Percentiles rank a stretch among this genome's conserved stretches.
Evolutionary conservation across 2,329 filamentous ascomycete species (phyloP).

Genomic region (Alternaria metachromatica): DNA sequence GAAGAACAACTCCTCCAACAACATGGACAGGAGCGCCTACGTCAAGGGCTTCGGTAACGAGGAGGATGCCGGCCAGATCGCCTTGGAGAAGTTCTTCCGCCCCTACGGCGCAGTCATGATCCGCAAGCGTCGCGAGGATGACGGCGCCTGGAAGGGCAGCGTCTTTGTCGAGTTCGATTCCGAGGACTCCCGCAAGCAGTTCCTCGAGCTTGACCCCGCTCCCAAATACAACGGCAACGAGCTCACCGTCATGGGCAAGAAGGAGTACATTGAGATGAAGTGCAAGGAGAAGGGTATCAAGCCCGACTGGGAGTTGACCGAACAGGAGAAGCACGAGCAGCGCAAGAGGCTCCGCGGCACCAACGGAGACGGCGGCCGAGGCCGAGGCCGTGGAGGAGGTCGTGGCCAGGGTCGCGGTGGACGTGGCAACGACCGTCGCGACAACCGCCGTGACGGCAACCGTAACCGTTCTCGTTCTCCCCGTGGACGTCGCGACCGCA

Average conservation of each 20-base stretch:
- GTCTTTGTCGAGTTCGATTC: slow-evolving; percentile 92
- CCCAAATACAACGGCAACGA: slow-evolving; percentile 84
- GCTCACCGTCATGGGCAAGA: slow-evolving; percentile 85
- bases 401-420: slow-evolving; percentile 37
- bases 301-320: slow-evolving; percentile 50
- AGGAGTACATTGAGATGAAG: slow-evolving; percentile 72
- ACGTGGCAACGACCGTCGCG: slow-evolving; percentile 24
- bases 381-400: slow-evolving; percentile 38
- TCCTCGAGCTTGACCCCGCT: slow-evolving; percentile 78
- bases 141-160: slow-evolving; percentile 87
- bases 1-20: slow-evolving; percentile 65
- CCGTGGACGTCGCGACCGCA: slow-evolving; percentile 34
- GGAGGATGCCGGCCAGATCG: slow-evolving; percentile 83
- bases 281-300: slow-evolving; percentile 55
- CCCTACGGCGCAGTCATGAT: slow-evolving; percentile 80
- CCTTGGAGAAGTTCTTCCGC: slow-evolving; percentile 90
- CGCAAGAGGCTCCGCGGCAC: slow-evolving; percentile 18
- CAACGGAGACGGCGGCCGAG: slow-evolving; percentile 40
- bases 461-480: slow-evolving; percentile 29
- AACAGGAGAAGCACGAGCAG: slow-evolving; percentile 20
- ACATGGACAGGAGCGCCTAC: slow-evolving; percentile 80
- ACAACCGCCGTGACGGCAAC: slow-evolving; percentile 32
- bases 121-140: slow-evolving; percentile 78
- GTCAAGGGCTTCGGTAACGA: slow-evolving; percentile 93
- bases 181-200: slow-evolving; percentile 79